These are phyloP conservation scores for Alternaria brassicicola DNA, from an alignment of 2,329 filamentous ascomycete genomes.

Conservation along the genomic window DNA sequence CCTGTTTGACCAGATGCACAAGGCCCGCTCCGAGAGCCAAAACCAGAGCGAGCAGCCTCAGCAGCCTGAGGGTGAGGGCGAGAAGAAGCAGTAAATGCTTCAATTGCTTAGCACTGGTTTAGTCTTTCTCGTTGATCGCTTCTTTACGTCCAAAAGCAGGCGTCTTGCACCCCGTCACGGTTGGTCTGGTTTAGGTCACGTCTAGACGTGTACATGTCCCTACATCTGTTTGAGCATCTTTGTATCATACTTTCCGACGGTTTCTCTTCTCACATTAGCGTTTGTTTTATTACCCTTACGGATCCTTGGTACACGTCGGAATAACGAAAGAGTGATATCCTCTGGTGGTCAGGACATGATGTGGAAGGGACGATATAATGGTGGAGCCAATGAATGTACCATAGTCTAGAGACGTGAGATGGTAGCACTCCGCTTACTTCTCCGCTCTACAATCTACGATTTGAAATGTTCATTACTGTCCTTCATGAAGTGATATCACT, in stretches of 20 bases:
- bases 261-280: slow-evolving; percentile 38
- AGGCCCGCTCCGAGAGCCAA: slow-evolving; percentile 74
- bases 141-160: slow-evolving; percentile 45
- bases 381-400: slow-evolving; percentile 31
- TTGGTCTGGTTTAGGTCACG: slow-evolving; percentile 32
- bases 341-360: slow-evolving; percentile 26
- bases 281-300: slow-evolving; percentile 41
- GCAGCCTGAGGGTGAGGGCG: slow-evolving; percentile 62
- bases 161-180: slow-evolving; percentile 47
- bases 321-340: slow-evolving; percentile 32
- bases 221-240: slow-evolving; percentile 31
- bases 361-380: slow-evolving; percentile 27
- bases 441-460: slow-evolving; percentile 36
- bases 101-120: slow-evolving; percentile 23
- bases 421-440: slow-evolving; percentile 38
- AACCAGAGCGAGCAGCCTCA: slow-evolving; percentile 52
- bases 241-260: slow-evolving; percentile 46
- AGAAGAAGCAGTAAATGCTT: slow-evolving; percentile 70
- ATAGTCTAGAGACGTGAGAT: slow-evolving; percentile 40
- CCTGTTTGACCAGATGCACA: slow-evolving; percentile 99
- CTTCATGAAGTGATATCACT: neutral
- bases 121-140: slow-evolving; percentile 29
- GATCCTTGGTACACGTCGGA: slow-evolving; percentile 28
- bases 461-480: slow-evolving; percentile 16
- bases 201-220: slow-evolving; percentile 45